Evolutionary conservation across 208 protist species (phyloP).

Genomic region (Leishmania martiniquensis): DNA sequence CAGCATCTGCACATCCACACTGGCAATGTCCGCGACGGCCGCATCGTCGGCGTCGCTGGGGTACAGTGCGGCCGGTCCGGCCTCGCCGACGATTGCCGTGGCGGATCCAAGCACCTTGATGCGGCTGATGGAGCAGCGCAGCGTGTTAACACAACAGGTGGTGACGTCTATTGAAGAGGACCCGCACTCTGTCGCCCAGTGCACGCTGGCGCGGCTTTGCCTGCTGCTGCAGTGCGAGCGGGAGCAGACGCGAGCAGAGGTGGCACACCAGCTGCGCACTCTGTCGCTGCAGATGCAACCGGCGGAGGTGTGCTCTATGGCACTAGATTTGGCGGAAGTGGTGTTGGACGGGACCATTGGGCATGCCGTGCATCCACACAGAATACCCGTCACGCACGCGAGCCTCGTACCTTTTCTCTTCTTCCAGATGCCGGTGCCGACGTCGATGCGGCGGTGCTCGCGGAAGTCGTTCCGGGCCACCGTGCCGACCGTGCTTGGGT

Average conservation of each 20-base stretch:
- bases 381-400: constrained; percentile 36
- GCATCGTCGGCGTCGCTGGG: constrained; percentile 3
- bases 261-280: constrained; percentile 62
- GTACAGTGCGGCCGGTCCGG: not conserved
- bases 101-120: constrained; percentile 1
- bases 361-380: constrained; percentile 33
- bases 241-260: constrained; percentile 72
- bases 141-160: constrained; percentile 36
- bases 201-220: constrained; percentile 61
- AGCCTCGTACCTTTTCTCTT: constrained; percentile 54
- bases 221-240: constrained; percentile 64
- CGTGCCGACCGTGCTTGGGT: constrained; percentile 59
- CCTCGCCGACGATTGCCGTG: constrained; percentile 13
- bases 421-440: constrained; percentile 54
- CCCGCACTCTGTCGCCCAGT: constrained; percentile 36
- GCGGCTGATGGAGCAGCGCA: constrained; percentile 12
- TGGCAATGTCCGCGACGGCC: constrained; percentile 28
- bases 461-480: constrained; percentile 64
- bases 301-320: constrained; percentile 40
- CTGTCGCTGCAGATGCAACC: constrained; percentile 71
- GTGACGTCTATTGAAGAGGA: constrained; percentile 29
- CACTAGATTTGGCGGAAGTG: constrained; percentile 55
- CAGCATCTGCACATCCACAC: constrained; percentile 60
- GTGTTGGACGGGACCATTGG: constrained; percentile 65
- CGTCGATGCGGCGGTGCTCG: constrained; percentile 72